phyloP scores from a whole-genome alignment of 176 grass and related monocot species.

The Elaeis guineensis region DNA sequence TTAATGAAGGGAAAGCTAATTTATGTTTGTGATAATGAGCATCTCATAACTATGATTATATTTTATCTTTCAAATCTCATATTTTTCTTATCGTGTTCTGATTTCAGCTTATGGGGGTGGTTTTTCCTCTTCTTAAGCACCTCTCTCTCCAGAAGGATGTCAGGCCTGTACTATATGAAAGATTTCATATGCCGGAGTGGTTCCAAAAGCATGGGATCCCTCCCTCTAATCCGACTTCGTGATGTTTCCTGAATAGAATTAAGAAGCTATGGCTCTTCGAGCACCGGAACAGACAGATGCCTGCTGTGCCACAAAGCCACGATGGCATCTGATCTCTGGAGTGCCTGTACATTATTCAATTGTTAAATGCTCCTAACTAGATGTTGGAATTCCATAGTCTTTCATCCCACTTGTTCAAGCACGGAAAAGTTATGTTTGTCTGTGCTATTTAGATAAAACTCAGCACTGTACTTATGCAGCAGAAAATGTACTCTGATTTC shows the following conservation, averaged over 20 bases:
- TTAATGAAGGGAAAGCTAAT: background rate
- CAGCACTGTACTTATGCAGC: conserved; percentile 28
- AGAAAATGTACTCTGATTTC: conserved; percentile 23
- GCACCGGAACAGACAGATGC: background rate
- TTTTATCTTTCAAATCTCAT: conserved; percentile 14
- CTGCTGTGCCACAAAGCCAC: no score
- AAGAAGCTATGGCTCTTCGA: background rate
- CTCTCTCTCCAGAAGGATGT: conserved; percentile 80
- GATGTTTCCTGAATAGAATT: conserved; percentile 13
- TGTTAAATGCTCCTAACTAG: background rate
- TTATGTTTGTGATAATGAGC: background rate
- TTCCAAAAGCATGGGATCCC: conserved; percentile 89
- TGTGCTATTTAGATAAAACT: conserved; percentile 40
- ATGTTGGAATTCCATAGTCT: background rate
- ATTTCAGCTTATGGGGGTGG: conserved; percentile 83
- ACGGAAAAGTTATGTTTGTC: background rate
- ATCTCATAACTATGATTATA: background rate
- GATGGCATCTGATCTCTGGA: conserved; percentile 13
- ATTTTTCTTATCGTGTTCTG: conserved; percentile 2
- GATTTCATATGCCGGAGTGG: conserved; percentile 99
- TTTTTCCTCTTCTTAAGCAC: conserved; percentile 86
- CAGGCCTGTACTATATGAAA: conserved; percentile 70
- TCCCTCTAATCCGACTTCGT: conserved; percentile 34
- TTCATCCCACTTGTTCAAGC: conserved; percentile 9
- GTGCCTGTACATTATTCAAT: conserved; percentile 53